Conservation (phyloP, 2,329 filamentous ascomycete genomes). For the Botrytis paeoniae region DNA sequence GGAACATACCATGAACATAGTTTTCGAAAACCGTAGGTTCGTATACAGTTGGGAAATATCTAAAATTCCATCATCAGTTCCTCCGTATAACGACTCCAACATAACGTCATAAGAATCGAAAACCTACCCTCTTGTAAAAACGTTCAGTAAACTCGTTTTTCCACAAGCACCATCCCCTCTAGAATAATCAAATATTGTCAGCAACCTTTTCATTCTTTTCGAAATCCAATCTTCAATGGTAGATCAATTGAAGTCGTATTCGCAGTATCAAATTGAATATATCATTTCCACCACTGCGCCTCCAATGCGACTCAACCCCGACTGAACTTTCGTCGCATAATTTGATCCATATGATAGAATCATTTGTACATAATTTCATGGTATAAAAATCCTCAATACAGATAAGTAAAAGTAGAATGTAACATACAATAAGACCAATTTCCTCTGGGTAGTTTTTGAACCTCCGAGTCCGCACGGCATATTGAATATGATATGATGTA, state of each 20-base stretch:
- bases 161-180: constrained; percentile 95
- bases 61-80: constrained; percentile 40
- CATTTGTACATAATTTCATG: neutral
- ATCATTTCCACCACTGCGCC: constrained; percentile 5
- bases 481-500: constrained; percentile 17
- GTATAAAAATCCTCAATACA: neutral
- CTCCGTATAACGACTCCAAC: neutral
- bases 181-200: constrained; percentile 27
- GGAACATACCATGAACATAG: constrained; percentile 87
- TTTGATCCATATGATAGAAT: constrained; percentile 4
- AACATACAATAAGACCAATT: constrained; percentile 69
- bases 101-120: neutral
- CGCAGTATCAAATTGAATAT: neutral
- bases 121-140: constrained; percentile 92
- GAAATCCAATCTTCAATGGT: neutral
- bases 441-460: constrained; percentile 67
- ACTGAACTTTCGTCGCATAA: neutral
- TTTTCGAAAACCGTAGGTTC: constrained; percentile 99
- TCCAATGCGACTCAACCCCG: neutral
- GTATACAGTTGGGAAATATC: constrained; percentile 97
- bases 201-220: constrained; percentile 20
- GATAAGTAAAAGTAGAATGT: neutral
- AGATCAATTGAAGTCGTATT: neutral
- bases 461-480: constrained; percentile 45
- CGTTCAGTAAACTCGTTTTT: constrained; percentile 95